Base-by-base conservation (phyloP, 495 filamentous ascomycete genomes). In the Penicillium herquei region DNA sequence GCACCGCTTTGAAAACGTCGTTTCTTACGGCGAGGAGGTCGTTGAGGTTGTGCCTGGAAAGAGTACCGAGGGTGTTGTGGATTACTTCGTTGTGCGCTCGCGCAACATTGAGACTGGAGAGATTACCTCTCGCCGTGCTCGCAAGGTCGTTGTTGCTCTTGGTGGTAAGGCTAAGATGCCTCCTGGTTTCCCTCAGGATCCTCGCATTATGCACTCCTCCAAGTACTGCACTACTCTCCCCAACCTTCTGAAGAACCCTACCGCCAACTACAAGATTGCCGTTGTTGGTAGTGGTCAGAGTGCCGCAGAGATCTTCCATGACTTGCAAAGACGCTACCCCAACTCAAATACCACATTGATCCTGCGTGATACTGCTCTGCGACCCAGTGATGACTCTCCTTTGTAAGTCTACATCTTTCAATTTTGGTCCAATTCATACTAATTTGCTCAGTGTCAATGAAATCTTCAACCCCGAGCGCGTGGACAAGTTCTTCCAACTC, bases 271-370 rank as follows among this genome's bases (percentile, higher is more conserved):
- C 64, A 83, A 84, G 16, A 84, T 98, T 54, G 92, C 89, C 8
- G 87, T 98, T 14, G 70, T 97, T 44, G 93, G 93, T 12, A 87
- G 85, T 45, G 93, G 93, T 7, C 94, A 98, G 74, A 94, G 89
- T 63, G 90, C 93, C 3, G 93, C 93, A 0, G 93, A 98, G 77
- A 96, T 96, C 55, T 98, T 93, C 77, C 86, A 88, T 69, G 91
- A 96, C 67, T 73, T 97, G 18, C 88, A 92, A 59, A 78, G 75
- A n/a, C 75, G 86, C 30, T 96, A 92, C 66, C 90, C 90, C 10
- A 90, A 91, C 64, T 84, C 87, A n/a, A 79, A 81, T 46, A 89
- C 90, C 1, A 81, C 73, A 6, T 62, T 98, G 44, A 80, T 96
- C 43, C 92, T 96, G 68, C 83, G 88, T 43, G 85, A 84, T 37